phyloP scores from a whole-genome alignment of 2,329 filamentous ascomycete species.

The Ophiognomonia clavigignenti-juglandacearum region DNA sequence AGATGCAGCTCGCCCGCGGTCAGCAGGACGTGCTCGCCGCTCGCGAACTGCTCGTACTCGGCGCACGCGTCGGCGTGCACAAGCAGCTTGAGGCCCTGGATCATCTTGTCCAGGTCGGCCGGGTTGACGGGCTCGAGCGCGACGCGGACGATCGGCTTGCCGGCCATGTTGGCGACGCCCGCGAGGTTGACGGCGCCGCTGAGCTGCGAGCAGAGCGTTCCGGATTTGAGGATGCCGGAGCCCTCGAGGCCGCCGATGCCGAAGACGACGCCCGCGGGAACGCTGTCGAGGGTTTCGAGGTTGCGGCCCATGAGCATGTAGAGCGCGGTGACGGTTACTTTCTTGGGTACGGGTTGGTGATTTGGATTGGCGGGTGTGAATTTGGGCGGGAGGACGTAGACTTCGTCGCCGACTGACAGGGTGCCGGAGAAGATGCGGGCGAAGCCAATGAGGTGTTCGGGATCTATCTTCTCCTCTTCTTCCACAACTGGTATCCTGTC shows the following conservation, averaged over 20 bases:
- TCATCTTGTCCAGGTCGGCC: conserved; percentile 90
- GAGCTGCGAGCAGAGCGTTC: conserved; percentile 83
- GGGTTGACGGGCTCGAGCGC: conserved; percentile 92
- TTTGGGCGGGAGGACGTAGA: conserved; percentile 91
- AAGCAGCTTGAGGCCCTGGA: conserved; percentile 76
- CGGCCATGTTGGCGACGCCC: conserved; percentile 69
- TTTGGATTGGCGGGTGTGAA: conserved; percentile 79
- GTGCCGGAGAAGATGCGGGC: conserved; percentile 90
- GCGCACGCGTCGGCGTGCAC: conserved; percentile 95
- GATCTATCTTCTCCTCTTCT: conserved; percentile 57
- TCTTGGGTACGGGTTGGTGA: conserved; percentile 67
- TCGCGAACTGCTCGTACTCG: conserved; percentile 88
- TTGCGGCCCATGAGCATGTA: conserved; percentile 96
- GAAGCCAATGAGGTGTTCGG: conserved; percentile 90
- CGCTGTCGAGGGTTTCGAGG: conserved; percentile 74
- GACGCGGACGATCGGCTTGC: conserved; percentile 90
- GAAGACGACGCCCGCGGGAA: conserved; percentile 92
- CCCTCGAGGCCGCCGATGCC: conserved; percentile 90
- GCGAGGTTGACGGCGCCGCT: conserved; percentile 87
- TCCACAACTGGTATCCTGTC: conserved; percentile 41
- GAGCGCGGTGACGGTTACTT: conserved; percentile 78
- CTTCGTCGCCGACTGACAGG: conserved; percentile 78
- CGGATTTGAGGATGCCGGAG: conserved; percentile 83
- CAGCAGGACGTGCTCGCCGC: conserved; percentile 89
- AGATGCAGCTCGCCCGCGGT: conserved; percentile 94